Evolutionary conservation across 1,284 basidiomycete genomes (phyloP), one percentile per base, ranked within the genome.

Genomic region (Pulveroboletus ridleyi): DNA sequence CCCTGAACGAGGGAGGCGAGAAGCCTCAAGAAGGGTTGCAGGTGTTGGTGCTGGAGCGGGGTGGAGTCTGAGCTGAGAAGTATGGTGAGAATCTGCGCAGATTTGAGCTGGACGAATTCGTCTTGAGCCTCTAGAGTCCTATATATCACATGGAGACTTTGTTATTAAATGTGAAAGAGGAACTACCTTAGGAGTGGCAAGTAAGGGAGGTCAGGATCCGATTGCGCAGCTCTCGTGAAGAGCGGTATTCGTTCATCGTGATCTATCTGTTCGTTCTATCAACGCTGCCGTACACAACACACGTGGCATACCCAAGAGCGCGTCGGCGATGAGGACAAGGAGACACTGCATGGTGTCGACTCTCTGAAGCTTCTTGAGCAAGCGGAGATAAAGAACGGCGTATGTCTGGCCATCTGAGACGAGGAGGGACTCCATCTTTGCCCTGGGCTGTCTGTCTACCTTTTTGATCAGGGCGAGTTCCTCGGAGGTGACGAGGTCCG

Each of bases 261-360:
- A 74, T 93, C 92, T 92, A 67, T 11, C 1, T 42, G 53, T 29
- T 47, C 41, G 33, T 15, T n/a, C 52, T 49, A 54, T 63, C 35
- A 61, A 44, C 1, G 23, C 18, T 52, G 44, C 14, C 23, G 44
- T 56, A 25, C 14, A 39, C 6, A 18, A 35, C 18, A 46, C 58
- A 49, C 23, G 42, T 33, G 25, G 78, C 82, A 61, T 68, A 92
- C 94, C 95, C 68, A 87, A 77, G 52, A 99, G 85, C 71, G 97
- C 94, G 79, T 99, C 96, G 42, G 90, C 92, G 70, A 98, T 93
- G 68, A 96, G 86, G 54, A 97, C 94, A 33, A 99, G 86, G 61
- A 98, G 91, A 73, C 89, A 95, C 77, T 98, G 96, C 79, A 98
- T 92, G 8, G 96, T 97, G 78, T 99, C 97, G 57, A 94, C 90